Conservation (phyloP, 352 stramenopile genomes). For the Nothophytophthora sp. region DNA sequence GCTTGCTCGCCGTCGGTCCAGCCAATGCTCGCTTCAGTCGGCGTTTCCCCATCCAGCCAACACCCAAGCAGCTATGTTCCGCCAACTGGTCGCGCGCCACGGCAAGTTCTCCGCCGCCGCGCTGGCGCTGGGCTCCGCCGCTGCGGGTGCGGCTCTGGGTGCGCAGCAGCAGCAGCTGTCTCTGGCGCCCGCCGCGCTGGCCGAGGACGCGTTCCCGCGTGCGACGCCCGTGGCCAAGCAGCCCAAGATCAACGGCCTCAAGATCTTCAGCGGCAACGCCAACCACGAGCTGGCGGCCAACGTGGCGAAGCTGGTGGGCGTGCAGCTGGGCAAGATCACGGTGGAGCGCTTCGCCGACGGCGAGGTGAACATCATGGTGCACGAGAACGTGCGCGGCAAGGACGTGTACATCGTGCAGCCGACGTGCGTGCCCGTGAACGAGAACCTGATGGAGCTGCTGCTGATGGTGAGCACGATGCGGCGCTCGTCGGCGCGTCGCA, state of each 20-base stretch:
- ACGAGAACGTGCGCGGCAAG: constrained; percentile 99
- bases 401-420: constrained; percentile 99
- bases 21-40: no score
- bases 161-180: constrained; percentile 28
- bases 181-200: constrained; percentile 27
- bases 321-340: constrained; percentile 98
- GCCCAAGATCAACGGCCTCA: constrained; percentile 92
- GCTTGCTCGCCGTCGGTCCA: not conserved
- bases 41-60: no score
- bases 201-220: constrained; percentile 59
- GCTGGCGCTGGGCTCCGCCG: constrained; percentile 50
- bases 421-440: constrained; percentile 99
- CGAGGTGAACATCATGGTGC: constrained; percentile 99
- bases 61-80: no score
- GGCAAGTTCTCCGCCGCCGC: constrained; percentile 46
- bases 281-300: constrained; percentile 97
- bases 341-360: constrained; percentile 99
- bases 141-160: constrained; percentile 43
- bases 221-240: constrained; percentile 76
- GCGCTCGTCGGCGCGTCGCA: constrained; percentile 95
- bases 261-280: constrained; percentile 98
- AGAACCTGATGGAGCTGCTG: constrained; percentile 99
- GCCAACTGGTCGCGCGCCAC: constrained; percentile 60
- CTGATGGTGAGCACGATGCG: constrained; percentile 98
- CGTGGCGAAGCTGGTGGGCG: constrained; percentile 97